Conservation (phyloP, 148 eudicot genomes). For the Amaranthus hypochondriacus region DNA sequence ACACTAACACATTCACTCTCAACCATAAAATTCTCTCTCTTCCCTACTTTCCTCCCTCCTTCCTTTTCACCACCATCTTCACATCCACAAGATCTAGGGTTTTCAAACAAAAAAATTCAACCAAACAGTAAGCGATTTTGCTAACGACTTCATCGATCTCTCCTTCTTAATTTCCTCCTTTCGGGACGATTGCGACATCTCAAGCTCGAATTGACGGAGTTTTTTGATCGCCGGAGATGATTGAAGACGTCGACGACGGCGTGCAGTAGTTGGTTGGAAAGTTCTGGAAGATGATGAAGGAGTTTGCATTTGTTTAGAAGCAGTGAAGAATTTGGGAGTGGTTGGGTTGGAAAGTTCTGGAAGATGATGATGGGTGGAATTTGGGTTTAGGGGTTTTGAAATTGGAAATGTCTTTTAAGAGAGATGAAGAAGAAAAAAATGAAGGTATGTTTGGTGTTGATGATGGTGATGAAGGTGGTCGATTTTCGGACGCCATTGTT, state of each 20-base stretch:
- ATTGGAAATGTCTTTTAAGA: conserved; percentile 74
- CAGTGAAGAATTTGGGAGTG: conserved; percentile 57
- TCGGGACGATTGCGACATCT: conserved; percentile 65
- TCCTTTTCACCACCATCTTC: conserved; percentile 22
- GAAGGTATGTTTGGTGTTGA: conserved; percentile 26
- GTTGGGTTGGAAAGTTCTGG: conserved; percentile 28
- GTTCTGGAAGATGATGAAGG: conserved; percentile 27
- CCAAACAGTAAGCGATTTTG: conserved; percentile 79
- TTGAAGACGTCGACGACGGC: conserved; percentile 17
- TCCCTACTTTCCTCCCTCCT: conserved; percentile 41
- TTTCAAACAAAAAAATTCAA: conserved; percentile 76
- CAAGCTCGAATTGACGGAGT: conserved; percentile 60
- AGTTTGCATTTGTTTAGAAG: conserved; percentile 40
- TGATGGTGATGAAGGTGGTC: conserved; percentile 26
- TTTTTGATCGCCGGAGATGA: conserved; percentile 34
- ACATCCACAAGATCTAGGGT: conserved; percentile 67
- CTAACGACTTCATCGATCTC: conserved; percentile 52
- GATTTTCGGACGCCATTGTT: conserved; percentile 15
- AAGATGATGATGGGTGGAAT: conserved; percentile 18
- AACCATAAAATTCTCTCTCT: conserved; percentile 46
- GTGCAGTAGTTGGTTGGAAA: conserved; percentile 25
- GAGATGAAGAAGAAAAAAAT: conserved; percentile 26
- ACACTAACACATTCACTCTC: conserved; percentile 30
- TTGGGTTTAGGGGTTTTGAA: conserved; percentile 73
- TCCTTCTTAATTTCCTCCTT: conserved; percentile 57